Evolutionary conservation across 2,329 filamentous ascomycete genomes (phyloP), one percentile per base, ranked within the genome.

Genomic region (Botryotinia globosa): DNA sequence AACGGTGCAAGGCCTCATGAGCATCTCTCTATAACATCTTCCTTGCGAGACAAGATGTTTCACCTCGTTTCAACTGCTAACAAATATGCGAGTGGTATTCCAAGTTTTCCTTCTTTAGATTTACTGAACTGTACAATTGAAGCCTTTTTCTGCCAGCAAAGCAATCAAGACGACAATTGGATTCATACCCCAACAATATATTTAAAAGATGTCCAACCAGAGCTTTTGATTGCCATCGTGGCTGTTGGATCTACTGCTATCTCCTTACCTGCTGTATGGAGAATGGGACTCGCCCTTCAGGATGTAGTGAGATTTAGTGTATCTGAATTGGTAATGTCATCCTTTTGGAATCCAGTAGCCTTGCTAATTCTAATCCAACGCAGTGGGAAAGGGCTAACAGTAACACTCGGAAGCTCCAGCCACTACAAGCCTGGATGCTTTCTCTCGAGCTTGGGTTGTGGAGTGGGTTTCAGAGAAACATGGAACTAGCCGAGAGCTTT

Each of bases 1-100:
- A 75, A 68, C 22, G 62, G 20, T 62, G 18, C 68, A 74, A 69
- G 74, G 74, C 45, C 68, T n/a, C 2, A n/a, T 25, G 22, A 51
- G 14, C 10, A 51, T n/a, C 22, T 51, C 25, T 51, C 48, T 14
- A 51, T 51, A 51, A 51, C 48, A 14, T 51, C 25, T 14, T 51
- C 48, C 10, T 51, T 51, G 22, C 22, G 48, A 51, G 48, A 51
- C 25, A 51, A 51, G 5, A 51, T 51, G 48, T 51, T 51, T n/a
- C 48, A 51, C 22, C 48, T 51, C 10, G 48, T 51, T 14, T 51
- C 22, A 14, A 51, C 22, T 6, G 5, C 48, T n/a, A 51, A 51
- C 25, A 51, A 25, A 51, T 51, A 51, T 51, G 48, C 48, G 22
- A 51, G 25, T 51, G 48, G 48, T 51, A 51, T 51, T 14, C 48